These are phyloP conservation scores for Nevesoporus exiguus DNA, from an alignment of 768 basidiomycete genomes.

Conservation along the genomic window DNA sequence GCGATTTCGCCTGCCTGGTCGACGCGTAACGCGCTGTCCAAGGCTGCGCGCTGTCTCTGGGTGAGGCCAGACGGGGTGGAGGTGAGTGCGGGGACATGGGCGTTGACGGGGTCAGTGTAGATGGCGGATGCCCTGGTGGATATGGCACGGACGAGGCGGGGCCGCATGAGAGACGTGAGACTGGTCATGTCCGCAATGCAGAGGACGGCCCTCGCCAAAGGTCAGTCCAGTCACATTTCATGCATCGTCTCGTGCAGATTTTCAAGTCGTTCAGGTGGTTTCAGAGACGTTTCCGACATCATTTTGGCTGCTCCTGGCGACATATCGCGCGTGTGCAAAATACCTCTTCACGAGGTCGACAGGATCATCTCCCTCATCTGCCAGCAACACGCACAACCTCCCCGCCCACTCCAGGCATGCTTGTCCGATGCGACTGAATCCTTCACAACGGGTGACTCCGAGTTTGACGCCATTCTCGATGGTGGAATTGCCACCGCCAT, in stretches of 20 bases:
- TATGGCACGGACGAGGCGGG: slow-evolving; percentile 14
- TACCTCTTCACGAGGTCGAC: slow-evolving; percentile 47
- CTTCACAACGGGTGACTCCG: slow-evolving; percentile 71
- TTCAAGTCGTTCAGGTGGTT: slow-evolving; percentile 39
- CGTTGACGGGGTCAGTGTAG: slow-evolving; percentile 43
- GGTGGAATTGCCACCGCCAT: slow-evolving; percentile 78
- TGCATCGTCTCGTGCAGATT: neutral
- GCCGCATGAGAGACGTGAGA: slow-evolving; percentile 15
- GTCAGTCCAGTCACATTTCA: slow-evolving; percentile 20
- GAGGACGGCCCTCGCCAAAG: slow-evolving; percentile 36
- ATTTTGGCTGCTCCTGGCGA: slow-evolving; percentile 48
- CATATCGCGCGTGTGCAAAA: slow-evolving; percentile 53
- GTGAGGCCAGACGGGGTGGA: slow-evolving; percentile 57
- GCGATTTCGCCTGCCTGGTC: slow-evolving; percentile 96
- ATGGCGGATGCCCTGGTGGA: slow-evolving; percentile 41
- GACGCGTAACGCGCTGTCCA: slow-evolving; percentile 76
- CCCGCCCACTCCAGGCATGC: slow-evolving; percentile 41
- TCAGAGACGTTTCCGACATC: slow-evolving; percentile 47
- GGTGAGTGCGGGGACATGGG: slow-evolving; percentile 39
- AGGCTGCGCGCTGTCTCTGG: slow-evolving; percentile 41
- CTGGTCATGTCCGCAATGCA: slow-evolving; percentile 21
- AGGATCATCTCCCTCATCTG: slow-evolving; percentile 51
- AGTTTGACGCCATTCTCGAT: slow-evolving; percentile 66
- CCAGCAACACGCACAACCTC: slow-evolving; percentile 36
- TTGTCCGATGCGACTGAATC: slow-evolving; percentile 38